Conservation (phyloP, 805 yeast genomes). For the Wickerhamomyces sydowiorum region DNA sequence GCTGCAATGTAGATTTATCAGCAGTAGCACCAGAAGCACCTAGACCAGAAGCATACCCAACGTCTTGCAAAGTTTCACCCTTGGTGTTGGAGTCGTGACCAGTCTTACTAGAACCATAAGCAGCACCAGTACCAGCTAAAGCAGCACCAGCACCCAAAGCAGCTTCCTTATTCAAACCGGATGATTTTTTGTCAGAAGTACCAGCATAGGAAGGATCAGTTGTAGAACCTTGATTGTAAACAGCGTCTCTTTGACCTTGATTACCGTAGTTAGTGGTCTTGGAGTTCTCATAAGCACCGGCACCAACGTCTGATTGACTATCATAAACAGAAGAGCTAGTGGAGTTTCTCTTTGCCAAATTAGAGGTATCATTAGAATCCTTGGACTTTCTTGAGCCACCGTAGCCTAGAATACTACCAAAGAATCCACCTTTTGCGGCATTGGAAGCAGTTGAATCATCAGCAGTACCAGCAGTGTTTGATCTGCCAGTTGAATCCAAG, state of each 20-base stretch:
- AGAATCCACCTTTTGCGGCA: not conserved
- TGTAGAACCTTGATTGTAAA: not conserved
- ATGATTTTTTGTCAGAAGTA: not conserved
- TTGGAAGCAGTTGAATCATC: not conserved
- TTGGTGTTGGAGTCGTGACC: not conserved
- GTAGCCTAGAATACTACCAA: not conserved
- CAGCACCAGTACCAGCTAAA: slow-evolving; percentile 1
- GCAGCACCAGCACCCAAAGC: slow-evolving; percentile 1
- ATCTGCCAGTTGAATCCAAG: not conserved
- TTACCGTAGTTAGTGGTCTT: not conserved
- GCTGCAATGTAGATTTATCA: not conserved
- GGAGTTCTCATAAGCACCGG: too few relatives aligned
- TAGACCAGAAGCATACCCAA: slow-evolving; percentile 5
- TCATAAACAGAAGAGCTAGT: slow-evolving; percentile 3
- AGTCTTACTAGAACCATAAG: not conserved
- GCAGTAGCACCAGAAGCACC: not conserved
- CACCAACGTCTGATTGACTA: not conserved
- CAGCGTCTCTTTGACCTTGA: not conserved
- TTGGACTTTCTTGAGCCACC: not conserved
- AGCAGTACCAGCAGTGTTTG: not conserved
- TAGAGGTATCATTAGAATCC: not conserved
- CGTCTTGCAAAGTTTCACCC: not conserved
- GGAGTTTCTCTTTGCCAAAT: slow-evolving; percentile 2
- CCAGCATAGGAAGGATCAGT: not conserved
- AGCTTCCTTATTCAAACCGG: not conserved